Evolutionary conservation across 345 rosid species (phyloP), one percentile per base, ranked within the genome.

Genomic region (Camelina sativa): DNA sequence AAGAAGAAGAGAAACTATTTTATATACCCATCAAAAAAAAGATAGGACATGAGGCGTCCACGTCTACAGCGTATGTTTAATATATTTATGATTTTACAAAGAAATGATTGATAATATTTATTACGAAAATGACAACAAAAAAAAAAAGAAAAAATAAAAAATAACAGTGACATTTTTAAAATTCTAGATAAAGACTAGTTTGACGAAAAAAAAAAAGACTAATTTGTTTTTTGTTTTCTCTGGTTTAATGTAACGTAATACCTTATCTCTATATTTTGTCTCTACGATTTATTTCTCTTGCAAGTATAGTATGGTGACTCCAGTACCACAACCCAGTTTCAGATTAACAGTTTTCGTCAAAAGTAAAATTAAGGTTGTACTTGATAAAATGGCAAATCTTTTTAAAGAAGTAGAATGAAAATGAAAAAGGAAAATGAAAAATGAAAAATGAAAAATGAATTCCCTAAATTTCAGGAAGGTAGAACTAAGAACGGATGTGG

Each of bases 381-480:
- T 54, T 25, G 35, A 13, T 9, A 57, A 57, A 57, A 32, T 17
- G 35, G 20, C 37, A 56, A 56, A 30, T 30, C 7, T 4, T 56
- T 30, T 6, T 6, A 32, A 8, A 30, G 9, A 56, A 6, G 7
- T 15, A 37, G 8, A 34, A 34, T 34, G 9, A 34, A 47, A 65
- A 35, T 8, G 0, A 40, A 43, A 43, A 13, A 43, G 1, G 15
- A 0, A 44, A 4, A 44, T n/a, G 0, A 40, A 43, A 43, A 13
- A 43, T 5, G 15, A 0, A 44, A 4, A 44, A 1, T 13, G 1
- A 44, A 0, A 44, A 44, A 44, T 13, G 41, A 9, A 38, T 6
- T 8, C 50, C 72, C 71, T 71, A 65, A 64, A 70, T 46, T 77
- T 71, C 2, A 77, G 76, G 80, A 71, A 67, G 11, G 64, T 16